Evolutionary conservation across 2,329 filamentous ascomycete genomes (phyloP), one percentile per base, ranked within the genome.

Genomic region (Ceratocystis cacaofunesta): DNA sequence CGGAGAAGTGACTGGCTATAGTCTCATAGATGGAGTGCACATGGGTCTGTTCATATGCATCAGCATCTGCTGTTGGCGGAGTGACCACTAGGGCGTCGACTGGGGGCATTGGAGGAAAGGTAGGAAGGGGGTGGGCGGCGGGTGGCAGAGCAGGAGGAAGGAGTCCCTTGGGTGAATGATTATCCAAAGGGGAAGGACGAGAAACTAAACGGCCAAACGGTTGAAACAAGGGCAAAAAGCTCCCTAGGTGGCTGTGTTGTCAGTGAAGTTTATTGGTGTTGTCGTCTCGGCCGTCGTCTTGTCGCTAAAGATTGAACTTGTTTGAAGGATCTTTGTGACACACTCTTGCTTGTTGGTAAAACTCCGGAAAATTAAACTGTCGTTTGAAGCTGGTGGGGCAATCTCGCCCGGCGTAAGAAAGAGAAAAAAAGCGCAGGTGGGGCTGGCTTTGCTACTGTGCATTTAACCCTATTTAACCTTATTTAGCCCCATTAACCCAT

Each of bases 11-110:
- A 44, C 85, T 82, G 43, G 89, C 89, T 73, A 94, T 94, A 71
- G 88, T 82, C 74, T 92, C 89, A 78, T 99, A 99, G 69, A 99
- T 89, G 66, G 84, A 79, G 76, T 99, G 94, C 66, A 99, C 94
- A 76, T 97, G 89, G 69, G 86, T 78, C 69, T 86, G 81, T 77
- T 99, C 94, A 77, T 96, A 96, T 41, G 76, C 74, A 68, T 81
- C 80, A 41, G 46, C 46, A 3, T 30, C 46, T 8, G 63, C 19
- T 55, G 50, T 28, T 25, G 50, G 50, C 22, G 50, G 50, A 25
- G 50, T 55, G 50, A 25, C 50, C 22, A 55, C 50, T 28, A 55
- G 50, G 22, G 50, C 50, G 19, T 55, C 25, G 50, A 55, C 12
- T 55, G 50, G 50, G 7, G 50, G 7, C 50, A 55, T 55, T 19